A percentile compares a stretch with the other conserved stretches of the same genome.
Evolutionary conservation across 768 basidiomycete genomes (phyloP).

Genomic region (Asterophora lycoperdoides): DNA sequence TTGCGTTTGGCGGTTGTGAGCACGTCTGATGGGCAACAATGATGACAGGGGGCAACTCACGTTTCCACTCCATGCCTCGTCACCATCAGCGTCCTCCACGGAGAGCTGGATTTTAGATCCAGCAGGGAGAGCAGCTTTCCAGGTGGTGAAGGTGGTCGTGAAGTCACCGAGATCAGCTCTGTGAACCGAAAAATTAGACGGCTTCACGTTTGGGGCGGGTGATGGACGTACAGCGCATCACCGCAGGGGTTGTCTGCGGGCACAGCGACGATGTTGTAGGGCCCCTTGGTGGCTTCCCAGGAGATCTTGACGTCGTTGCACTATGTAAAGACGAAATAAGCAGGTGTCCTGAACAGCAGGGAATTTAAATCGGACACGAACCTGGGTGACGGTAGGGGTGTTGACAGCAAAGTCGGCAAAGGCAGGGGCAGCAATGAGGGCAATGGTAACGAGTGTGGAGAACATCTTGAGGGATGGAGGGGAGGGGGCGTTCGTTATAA

Average conservation of each 20-base stretch:
- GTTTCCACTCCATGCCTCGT: constrained; percentile 64
- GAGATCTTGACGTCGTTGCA: constrained; percentile 47
- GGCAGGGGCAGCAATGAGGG: constrained; percentile 61
- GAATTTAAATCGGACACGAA: constrained; percentile 26
- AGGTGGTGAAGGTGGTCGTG: constrained; percentile 38
- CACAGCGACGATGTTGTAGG: constrained; percentile 61
- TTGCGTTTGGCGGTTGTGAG: constrained; percentile 4
- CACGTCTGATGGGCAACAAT: neutral
- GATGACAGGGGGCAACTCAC: constrained; percentile 36
- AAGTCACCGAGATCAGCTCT: constrained; percentile 63
- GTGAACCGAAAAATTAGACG: constrained; percentile 3
- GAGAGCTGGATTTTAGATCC: constrained; percentile 49
- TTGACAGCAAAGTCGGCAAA: constrained; percentile 51
- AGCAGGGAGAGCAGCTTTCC: constrained; percentile 42
- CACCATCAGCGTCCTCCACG: constrained; percentile 44
- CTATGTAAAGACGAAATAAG: constrained; percentile 29
- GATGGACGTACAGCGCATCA: constrained; percentile 48
- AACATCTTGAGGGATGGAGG: constrained; percentile 54
- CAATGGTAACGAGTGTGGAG: constrained; percentile 71
- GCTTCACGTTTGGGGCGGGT: neutral
- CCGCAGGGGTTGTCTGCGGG: constrained; percentile 52
- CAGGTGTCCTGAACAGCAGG: constrained; percentile 3
- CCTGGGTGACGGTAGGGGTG: constrained; percentile 53
- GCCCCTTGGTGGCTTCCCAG: constrained; percentile 44
- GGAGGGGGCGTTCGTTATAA: constrained; percentile 25